phyloP scores from a whole-genome alignment of 177 flowering plant genomes.

The Vitis hybrid region DNA sequence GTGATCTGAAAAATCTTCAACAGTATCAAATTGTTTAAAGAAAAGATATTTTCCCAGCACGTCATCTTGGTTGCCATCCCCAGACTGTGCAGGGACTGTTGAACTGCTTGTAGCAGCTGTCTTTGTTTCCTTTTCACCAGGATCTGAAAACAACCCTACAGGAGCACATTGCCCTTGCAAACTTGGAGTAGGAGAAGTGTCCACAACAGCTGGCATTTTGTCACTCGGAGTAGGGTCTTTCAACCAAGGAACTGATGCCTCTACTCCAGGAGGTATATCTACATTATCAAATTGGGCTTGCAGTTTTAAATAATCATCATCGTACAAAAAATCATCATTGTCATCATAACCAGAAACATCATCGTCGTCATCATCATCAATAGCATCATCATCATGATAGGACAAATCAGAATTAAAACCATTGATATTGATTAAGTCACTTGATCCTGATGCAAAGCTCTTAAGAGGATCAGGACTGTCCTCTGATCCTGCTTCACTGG shows the following conservation, averaged over 20 bases:
- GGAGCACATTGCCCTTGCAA: slow-evolving; percentile 5
- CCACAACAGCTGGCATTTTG: slow-evolving; percentile 5
- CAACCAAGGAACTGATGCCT: slow-evolving; percentile 46
- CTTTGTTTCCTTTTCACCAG: not conserved
- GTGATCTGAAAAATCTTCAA: slow-evolving; percentile 41
- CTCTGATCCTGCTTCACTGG: slow-evolving; percentile 14
- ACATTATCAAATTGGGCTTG: slow-evolving; percentile 52
- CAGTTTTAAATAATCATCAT: slow-evolving; percentile 30
- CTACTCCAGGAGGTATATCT: slow-evolving; percentile 56
- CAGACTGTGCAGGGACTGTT: slow-evolving; percentile 2
- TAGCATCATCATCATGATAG: slow-evolving; percentile 23
- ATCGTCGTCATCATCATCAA: slow-evolving; percentile 17
- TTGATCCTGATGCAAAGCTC: slow-evolving; percentile 17
- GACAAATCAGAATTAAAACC: slow-evolving; percentile 26
- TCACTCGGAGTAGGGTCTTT: slow-evolving; percentile 21
- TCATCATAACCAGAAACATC: slow-evolving; percentile 19
- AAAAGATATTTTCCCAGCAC: slow-evolving; percentile 12
- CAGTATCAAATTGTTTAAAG: slow-evolving; percentile 37
- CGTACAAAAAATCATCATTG: slow-evolving; percentile 23
- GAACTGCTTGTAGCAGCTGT: slow-evolving; percentile 16
- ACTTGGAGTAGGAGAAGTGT: slow-evolving; percentile 13
- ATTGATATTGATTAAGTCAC: slow-evolving; percentile 6
- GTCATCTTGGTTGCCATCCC: slow-evolving; percentile 1
- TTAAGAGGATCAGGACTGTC: slow-evolving; percentile 15
- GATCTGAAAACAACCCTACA: not conserved